Percentiles rank a stretch among this genome's conserved stretches.
These are phyloP conservation scores for Yamadazyma pseudoaaseri DNA, from an alignment of 1,139 yeast genomes.

Conservation along the genomic window DNA sequence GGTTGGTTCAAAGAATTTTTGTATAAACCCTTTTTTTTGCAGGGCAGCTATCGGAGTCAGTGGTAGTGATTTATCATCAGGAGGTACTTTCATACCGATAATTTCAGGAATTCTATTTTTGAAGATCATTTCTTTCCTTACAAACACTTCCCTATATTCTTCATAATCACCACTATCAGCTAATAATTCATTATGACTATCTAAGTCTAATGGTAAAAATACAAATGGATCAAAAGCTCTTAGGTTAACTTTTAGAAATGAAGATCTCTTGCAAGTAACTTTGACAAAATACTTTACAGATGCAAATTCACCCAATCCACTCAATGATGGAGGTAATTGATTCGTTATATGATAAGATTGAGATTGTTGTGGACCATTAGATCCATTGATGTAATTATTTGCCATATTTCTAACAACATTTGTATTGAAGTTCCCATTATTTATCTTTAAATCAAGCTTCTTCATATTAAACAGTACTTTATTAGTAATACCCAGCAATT, in stretches of 20 bases:
- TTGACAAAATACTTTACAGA: conserved; percentile 53
- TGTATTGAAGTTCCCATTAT: conserved; percentile 34
- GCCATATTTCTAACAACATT: conserved; percentile 23
- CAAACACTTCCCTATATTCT: conserved; percentile 39
- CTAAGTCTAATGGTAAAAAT: conserved; percentile 53
- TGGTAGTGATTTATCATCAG: conserved; percentile 18
- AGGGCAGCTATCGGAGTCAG: conserved; percentile 16
- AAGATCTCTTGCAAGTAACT: conserved; percentile 57
- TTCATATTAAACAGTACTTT: conserved; percentile 34
- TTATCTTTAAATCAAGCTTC: conserved; percentile 30
- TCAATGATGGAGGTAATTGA: conserved; percentile 57
- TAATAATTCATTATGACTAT: conserved; percentile 17
- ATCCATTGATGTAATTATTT: conserved; percentile 12
- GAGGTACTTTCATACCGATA: conserved; percentile 36
- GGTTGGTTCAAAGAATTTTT: conserved; percentile 17
- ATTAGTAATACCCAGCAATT: conserved; percentile 42
- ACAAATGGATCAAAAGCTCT: conserved; percentile 51
- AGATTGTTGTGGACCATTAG: not conserved
- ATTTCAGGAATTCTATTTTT: conserved; percentile 43
- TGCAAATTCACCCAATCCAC: conserved; percentile 46
- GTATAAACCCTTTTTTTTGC: conserved; percentile 22
- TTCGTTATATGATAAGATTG: conserved; percentile 37
- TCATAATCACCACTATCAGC: conserved; percentile 22
- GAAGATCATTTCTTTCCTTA: conserved; percentile 40
- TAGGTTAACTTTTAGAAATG: conserved; percentile 50